Conservation (phyloP, 2,329 filamentous ascomycete genomes). For the Cytospora piceicola region DNA sequence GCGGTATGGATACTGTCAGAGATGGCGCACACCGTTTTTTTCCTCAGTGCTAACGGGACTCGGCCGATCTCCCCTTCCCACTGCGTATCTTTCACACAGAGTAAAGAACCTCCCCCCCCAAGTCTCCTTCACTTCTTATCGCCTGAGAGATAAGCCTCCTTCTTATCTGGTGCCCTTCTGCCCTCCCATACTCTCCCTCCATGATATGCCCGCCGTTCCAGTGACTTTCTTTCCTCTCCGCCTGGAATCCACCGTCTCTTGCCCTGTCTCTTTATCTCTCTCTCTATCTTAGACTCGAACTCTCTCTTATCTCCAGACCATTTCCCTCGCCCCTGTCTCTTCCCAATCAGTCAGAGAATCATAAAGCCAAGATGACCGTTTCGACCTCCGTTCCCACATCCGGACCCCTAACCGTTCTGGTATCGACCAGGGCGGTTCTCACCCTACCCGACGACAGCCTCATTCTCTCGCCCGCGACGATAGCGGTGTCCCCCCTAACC, state of each 20-base stretch:
- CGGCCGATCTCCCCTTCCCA: background rate
- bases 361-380: conserved; percentile 39
- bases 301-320: conserved; percentile 17
- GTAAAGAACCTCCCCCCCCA: background rate
- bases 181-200: background rate
- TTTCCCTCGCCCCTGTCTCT: background rate
- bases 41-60: background rate
- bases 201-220: conserved; percentile 8
- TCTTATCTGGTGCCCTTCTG: conserved; percentile 6
- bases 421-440: conserved; percentile 82
- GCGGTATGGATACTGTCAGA: conserved; percentile 18
- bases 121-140: conserved; percentile 14
- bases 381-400: conserved; percentile 33
- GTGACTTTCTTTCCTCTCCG: background rate
- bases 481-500: conserved; percentile 74
- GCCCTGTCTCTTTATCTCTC: background rate
- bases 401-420: conserved; percentile 69
- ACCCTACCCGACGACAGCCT: conserved; percentile 67
- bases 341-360: conserved; percentile 3
- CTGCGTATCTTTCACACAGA: background rate
- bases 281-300: background rate
- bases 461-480: conserved; percentile 76
- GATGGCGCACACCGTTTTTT: background rate
- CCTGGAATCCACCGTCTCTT: background rate
- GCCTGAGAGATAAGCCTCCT: conserved; percentile 15